Evolutionary conservation across 768 basidiomycete species (phyloP), one percentile per base, ranked within the genome.

Genomic region (Basidioascus undulatus): DNA sequence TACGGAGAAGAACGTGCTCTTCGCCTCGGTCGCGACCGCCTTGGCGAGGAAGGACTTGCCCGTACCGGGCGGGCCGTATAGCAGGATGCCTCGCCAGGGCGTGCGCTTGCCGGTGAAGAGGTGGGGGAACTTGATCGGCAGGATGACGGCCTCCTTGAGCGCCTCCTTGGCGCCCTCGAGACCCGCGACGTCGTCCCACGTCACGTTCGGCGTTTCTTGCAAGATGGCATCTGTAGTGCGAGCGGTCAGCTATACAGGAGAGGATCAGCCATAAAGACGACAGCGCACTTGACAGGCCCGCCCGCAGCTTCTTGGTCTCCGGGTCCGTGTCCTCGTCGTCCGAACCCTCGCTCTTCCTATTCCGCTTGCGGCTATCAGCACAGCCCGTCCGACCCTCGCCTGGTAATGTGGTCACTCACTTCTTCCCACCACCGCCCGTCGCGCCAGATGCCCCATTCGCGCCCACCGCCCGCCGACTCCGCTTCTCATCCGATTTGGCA

Each of bases 81-180:
- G 64, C 42, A 98, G 60, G 39, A 98, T 96, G 6, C 92, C 92
- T 36, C 68, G 69, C 92, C 92, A 96, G 3, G 92, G 89, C 9
- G 87, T 94, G 15, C 92, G 76, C 59, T 96, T 96, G 30, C 89
- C 92, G 1, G 87, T 94, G 61, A 98, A 98, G 23, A 98, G 68
- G 59, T 94, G 86, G 2, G 92, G 92, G 52, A 94, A 96, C 58
- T 96, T 96, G 68, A 94, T 94, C 4, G 92, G 92, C n/a, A 98
- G 66, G 55, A 96, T 92, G 55, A 96, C 92, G 28, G 92, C 89
- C 57, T 96, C 92, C 56, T 96, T 94, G 53, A 98, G 61, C 5
- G 89, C 71, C 32, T 87, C 86, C 59, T 96, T 98, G 33, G 89
- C 92, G 21, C 70, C 73, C 53, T 89, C 86, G 9, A 98, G 67